Evolutionary conservation across 257 asterid genomes (phyloP).

Genomic region (Penstemon davidsonii): DNA sequence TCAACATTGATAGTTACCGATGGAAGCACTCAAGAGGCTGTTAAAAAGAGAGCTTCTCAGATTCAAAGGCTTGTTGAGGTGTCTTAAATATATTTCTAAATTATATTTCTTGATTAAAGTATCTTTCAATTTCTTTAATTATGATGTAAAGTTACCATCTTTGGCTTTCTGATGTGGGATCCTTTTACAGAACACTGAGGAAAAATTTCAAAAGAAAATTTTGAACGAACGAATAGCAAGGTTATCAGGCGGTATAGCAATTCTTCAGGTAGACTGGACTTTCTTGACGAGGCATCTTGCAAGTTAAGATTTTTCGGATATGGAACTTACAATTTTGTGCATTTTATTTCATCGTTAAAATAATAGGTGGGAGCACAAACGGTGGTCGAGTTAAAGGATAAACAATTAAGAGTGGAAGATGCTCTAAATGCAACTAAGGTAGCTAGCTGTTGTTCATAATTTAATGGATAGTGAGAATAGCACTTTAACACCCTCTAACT

Average conservation of each 20-base stretch:
- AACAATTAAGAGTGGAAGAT: constrained; percentile 82
- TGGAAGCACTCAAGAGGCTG: constrained; percentile 63
- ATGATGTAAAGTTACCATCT: neutral
- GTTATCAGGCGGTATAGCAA: constrained; percentile 74
- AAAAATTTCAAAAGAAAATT: constrained; percentile 68
- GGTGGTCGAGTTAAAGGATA: constrained; percentile 75
- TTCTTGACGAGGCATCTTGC: constrained; percentile 7
- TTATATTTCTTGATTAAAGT: neutral
- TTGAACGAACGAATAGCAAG: constrained; percentile 80
- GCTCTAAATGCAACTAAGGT: constrained; percentile 95
- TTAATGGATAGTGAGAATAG: no score
- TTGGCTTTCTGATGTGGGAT: constrained; percentile 13
- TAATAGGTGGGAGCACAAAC: constrained; percentile 87
- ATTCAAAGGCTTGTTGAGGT: constrained; percentile 74
- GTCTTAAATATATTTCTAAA: neutral
- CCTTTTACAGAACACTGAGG: constrained; percentile 64
- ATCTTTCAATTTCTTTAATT: neutral
- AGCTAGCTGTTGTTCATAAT: constrained; percentile 13
- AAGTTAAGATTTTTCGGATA: neutral
- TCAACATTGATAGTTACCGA: constrained; percentile 75
- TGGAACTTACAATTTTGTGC: neutral
- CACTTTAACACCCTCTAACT: no score
- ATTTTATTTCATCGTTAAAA: constrained; percentile 1
- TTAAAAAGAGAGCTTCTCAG: constrained; percentile 56
- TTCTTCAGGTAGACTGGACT: constrained; percentile 57